phyloP scores from a whole-genome alignment of 768 basidiomycete species.

The Pseudohyphozyma bogoriensis region DNA sequence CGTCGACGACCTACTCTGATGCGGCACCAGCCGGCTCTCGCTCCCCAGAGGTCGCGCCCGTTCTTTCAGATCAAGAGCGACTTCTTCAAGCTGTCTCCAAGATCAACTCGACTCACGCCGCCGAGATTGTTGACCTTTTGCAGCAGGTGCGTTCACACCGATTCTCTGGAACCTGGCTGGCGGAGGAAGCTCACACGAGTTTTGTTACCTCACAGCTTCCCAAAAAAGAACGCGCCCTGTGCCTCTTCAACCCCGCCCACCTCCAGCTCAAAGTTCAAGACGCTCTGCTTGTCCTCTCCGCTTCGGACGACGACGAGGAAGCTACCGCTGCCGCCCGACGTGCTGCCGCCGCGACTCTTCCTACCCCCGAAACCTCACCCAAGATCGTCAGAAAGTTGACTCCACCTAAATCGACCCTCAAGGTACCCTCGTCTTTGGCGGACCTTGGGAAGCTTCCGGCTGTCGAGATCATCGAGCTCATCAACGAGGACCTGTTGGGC shows the following conservation, averaged over 20 bases:
- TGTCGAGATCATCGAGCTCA: slow-evolving; percentile 60
- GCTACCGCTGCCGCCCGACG: slow-evolving; percentile 38
- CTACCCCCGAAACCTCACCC: not conserved
- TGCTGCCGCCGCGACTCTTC: slow-evolving; percentile 41
- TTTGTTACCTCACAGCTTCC: slow-evolving; percentile 48
- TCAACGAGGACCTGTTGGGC: slow-evolving; percentile 40
- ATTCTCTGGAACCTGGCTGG: no score
- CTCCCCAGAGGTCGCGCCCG: not conserved
- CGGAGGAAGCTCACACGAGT: no score
- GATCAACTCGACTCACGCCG: slow-evolving; percentile 49
- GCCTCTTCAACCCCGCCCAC: slow-evolving; percentile 75
- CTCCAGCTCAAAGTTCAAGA: slow-evolving; percentile 66
- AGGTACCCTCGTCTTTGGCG: slow-evolving; percentile 47
- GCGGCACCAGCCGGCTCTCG: no score
- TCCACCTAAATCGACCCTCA: not conserved
- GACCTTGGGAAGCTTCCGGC: slow-evolving; percentile 66
- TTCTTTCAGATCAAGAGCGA: slow-evolving; percentile 61
- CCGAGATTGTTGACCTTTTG: slow-evolving; percentile 63
- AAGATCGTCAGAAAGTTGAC: not conserved
- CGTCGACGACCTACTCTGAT: not conserved
- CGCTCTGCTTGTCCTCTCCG: slow-evolving; percentile 61
- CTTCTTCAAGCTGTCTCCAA: slow-evolving; percentile 58
- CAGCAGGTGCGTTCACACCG: no score
- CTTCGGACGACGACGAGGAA: slow-evolving; percentile 47
- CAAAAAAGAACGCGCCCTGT: slow-evolving; percentile 81